These are phyloP conservation scores for Cajanus cajan DNA, from an alignment of 306 rosid species.

Conservation along the genomic window DNA sequence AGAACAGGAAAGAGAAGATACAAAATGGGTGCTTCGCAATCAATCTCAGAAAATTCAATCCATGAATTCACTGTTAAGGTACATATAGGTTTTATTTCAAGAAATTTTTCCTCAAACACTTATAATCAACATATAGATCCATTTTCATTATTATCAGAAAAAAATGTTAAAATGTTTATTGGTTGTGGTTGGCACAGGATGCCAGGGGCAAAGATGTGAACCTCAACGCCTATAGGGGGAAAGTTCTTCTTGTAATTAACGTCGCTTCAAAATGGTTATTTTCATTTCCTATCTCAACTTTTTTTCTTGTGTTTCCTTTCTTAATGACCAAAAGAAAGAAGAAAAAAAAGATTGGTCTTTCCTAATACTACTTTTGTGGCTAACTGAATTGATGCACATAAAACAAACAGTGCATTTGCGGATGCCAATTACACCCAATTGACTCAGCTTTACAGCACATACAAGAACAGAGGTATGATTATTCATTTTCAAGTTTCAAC, in stretches of 20 bases:
- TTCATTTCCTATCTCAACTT: background rate
- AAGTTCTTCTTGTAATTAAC: slow-evolving; percentile 81
- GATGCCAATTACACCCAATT: slow-evolving; percentile 79
- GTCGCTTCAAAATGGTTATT: slow-evolving; percentile 94
- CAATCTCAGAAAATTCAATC: slow-evolving; percentile 57
- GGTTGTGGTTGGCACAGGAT: slow-evolving; percentile 52
- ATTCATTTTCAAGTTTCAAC: background rate
- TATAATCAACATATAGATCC: too few relatives aligned
- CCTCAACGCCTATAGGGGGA: slow-evolving; percentile 68
- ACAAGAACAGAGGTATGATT: slow-evolving; percentile 61
- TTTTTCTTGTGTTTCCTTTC: background rate
- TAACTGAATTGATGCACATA: slow-evolving; percentile 17
- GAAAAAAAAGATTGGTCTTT: too few relatives aligned
- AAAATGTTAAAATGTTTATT: background rate
- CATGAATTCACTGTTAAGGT: slow-evolving; percentile 93
- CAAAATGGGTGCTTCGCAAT: slow-evolving; percentile 76
- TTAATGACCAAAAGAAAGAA: background rate
- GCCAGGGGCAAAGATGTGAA: slow-evolving; percentile 67
- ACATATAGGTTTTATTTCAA: background rate
- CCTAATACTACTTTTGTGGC: background rate
- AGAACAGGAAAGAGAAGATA: background rate
- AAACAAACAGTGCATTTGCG: slow-evolving; percentile 58
- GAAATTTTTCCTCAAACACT: too few relatives aligned
- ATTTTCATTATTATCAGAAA: background rate
- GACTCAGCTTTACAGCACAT: slow-evolving; percentile 67